These are phyloP conservation scores for Flaveria robusta DNA, from an alignment of 129 eudicot genomes.

Conservation along the genomic window DNA sequence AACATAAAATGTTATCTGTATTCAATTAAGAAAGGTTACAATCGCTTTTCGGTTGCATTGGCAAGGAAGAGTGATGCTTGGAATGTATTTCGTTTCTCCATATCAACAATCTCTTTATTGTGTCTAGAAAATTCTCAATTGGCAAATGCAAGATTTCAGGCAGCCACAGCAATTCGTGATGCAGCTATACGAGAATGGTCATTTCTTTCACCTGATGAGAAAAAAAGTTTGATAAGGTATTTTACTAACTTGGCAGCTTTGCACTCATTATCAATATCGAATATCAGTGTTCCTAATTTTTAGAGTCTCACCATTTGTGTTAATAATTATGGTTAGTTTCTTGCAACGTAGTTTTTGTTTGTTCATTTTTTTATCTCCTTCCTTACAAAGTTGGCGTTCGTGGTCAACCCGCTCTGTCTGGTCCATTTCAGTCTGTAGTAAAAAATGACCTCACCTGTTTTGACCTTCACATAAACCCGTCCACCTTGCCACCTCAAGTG, in stretches of 20 bases:
- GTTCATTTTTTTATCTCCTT: neutral
- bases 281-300: constrained; percentile 9
- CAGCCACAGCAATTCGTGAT: constrained; percentile 85
- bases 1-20: constrained; percentile 6
- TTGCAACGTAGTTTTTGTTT: neutral
- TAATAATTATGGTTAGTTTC: constrained; percentile 12
- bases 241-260: constrained; percentile 27
- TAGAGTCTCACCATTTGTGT: neutral
- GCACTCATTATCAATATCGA: constrained; percentile 7
- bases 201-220: constrained; percentile 65
- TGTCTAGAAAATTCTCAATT: constrained; percentile 80
- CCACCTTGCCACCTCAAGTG: constrained; percentile 4
- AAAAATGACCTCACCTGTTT: neutral
- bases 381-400: neutral
- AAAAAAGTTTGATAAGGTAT: constrained; percentile 81
- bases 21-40: constrained; percentile 15
- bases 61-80: constrained; percentile 9
- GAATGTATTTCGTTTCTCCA: constrained; percentile 17
- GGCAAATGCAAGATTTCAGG: constrained; percentile 96
- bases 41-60: constrained; percentile 15
- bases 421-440: neutral
- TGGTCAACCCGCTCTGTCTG: neutral
- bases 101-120: constrained; percentile 23
- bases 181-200: constrained; percentile 95
- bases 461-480: neutral